Evolutionary conservation across 1,284 basidiomycete genomes (phyloP).

Genomic region (Apiotrichum mycotoxinovorans): DNA sequence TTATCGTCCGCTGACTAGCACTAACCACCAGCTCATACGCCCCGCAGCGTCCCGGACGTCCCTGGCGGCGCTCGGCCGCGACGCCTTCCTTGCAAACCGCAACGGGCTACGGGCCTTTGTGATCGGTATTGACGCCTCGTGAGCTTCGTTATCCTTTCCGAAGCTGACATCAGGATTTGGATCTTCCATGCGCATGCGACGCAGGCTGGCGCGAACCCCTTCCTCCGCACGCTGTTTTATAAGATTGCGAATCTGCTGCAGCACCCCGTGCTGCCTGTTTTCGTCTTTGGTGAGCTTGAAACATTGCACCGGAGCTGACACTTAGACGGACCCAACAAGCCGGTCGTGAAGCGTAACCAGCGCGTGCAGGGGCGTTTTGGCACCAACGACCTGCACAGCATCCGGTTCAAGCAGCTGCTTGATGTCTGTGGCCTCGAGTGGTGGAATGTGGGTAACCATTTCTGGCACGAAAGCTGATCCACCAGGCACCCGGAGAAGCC

Average conservation of each 20-base stretch:
- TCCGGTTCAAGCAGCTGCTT: conserved; percentile 73
- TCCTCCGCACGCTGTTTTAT: conserved; percentile 55
- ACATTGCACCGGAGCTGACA: neutral
- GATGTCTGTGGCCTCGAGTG: conserved; percentile 85
- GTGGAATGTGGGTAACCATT: conserved; percentile 59
- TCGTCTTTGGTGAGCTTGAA: conserved; percentile 67
- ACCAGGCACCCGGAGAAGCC: conserved; percentile 85
- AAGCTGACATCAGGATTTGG: conserved; percentile 47
- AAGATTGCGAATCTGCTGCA: conserved; percentile 64
- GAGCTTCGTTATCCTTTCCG: conserved; percentile 10
- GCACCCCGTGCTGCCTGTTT: conserved; percentile 77
- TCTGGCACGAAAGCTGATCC: neutral
- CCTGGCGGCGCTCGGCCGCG: conserved; percentile 33
- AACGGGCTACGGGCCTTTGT: conserved; percentile 44
- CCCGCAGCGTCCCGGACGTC: conserved; percentile 39
- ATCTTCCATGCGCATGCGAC: conserved; percentile 51
- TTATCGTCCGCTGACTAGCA: neutral
- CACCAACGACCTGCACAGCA: conserved; percentile 61
- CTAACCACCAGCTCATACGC: conserved; percentile 35
- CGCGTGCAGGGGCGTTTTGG: conserved; percentile 50
- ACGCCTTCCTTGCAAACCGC: conserved; percentile 42
- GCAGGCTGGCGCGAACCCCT: conserved; percentile 52
- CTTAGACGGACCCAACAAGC: conserved; percentile 72
- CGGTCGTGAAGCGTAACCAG: conserved; percentile 71
- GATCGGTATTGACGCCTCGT: conserved; percentile 52